phyloP scores from a whole-genome alignment of 2,329 filamentous ascomycete species.

The Sporothrix phasma region DNA sequence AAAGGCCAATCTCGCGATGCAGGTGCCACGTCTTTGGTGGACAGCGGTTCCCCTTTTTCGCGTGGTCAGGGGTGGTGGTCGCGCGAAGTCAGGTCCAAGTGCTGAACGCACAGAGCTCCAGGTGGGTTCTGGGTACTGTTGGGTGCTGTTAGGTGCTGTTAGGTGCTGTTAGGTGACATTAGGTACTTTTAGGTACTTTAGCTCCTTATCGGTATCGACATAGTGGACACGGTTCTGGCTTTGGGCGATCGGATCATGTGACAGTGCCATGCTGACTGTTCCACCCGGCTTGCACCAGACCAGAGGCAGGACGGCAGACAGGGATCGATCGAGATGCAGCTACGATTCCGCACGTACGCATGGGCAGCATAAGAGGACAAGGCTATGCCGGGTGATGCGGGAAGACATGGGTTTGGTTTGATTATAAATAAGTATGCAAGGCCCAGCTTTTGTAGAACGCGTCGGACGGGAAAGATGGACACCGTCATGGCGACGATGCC shows the following conservation, averaged over 20 bases:
- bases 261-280: neutral
- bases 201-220: neutral
- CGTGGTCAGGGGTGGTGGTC: neutral
- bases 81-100: neutral
- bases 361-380: neutral
- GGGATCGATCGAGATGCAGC: neutral
- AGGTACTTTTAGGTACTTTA: neutral
- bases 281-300: too few relatives aligned
- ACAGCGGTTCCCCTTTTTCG: slow-evolving; percentile 15
- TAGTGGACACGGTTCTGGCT: neutral
- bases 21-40: neutral
- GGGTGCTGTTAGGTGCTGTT: too few relatives aligned
- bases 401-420: neutral
- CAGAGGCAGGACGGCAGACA: too few relatives aligned
- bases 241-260: neutral
- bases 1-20: neutral
- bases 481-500: neutral
- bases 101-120: neutral
- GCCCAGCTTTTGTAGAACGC: neutral
- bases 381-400: neutral
- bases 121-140: neutral
- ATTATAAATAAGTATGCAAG: neutral
- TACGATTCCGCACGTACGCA: neutral
- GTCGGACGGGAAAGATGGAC: neutral
- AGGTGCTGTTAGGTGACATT: too few relatives aligned